Percentiles rank a stretch among this genome's conserved stretches.
phyloP scores from a whole-genome alignment of 2,329 filamentous ascomycete species.

The Monilinia vaccinii-corymbosi region DNA sequence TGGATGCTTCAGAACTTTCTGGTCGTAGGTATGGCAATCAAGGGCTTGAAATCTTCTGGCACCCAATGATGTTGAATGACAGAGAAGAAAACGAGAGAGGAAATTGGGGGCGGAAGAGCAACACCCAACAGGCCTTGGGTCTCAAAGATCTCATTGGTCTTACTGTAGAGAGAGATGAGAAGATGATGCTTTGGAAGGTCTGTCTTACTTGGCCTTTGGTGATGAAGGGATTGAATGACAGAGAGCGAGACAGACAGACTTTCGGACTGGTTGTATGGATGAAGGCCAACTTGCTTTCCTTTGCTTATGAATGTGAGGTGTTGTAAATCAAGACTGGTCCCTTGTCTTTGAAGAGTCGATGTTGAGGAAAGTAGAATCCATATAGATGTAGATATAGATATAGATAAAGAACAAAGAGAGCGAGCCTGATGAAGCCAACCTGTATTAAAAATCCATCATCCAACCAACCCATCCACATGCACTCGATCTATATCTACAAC shows the following conservation, averaged over 20 bases:
- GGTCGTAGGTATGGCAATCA: not conserved
- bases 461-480: too few relatives aligned
- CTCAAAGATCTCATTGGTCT: not conserved
- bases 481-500: not conserved
- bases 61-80: not conserved
- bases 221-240: not conserved
- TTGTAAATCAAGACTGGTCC: not conserved
- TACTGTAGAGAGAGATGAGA: not conserved
- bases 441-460: too few relatives aligned
- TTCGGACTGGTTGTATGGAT: not conserved
- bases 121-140: not conserved
- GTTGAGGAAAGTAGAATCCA: too few relatives aligned
- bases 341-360: not conserved
- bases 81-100: not conserved
- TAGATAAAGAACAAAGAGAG: too few relatives aligned
- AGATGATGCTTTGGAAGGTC: not conserved
- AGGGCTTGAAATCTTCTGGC: not conserved
- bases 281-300: not conserved
- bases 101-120: not conserved
- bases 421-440: too few relatives aligned
- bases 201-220: not conserved
- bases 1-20: slow-evolving; percentile 3
- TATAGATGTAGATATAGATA: too few relatives aligned
- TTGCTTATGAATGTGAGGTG: not conserved
- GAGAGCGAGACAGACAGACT: not conserved